Evolutionary conservation across 164 flowering plant species (phyloP), one percentile per base, ranked within the genome.

Genomic region (Annona cherimola): DNA sequence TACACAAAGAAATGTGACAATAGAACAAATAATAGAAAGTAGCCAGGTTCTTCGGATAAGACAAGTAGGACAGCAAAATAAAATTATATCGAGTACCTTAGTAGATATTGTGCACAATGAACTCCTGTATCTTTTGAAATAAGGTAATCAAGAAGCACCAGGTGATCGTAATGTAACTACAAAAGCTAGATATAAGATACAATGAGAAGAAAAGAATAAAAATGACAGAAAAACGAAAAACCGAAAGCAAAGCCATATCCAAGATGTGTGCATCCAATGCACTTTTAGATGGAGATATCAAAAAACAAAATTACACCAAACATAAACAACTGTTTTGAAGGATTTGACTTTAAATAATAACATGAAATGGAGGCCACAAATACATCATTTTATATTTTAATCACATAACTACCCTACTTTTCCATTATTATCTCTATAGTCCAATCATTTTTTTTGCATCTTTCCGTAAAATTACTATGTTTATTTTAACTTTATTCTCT

Each of bases 121-220:
- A 78, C 78, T 77, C 98, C 99, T 4, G 82, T 81, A 66, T 93
- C 96, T 79, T 91, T 91, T 40, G 97, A 93, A 70, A 95, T 93
- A 64, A 95, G 97, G 81, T 91, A 95, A 82, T 95, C 99, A 71
- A 95, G 94, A 81, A 95, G 92, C 73, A 93, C 89, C 66, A 82
- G 83, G 80, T 93, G 93, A 86, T 95, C 98, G 88, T 91, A 93
- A 71, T 78, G 85, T 78, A 95, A 74, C 99, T 94, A 94, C 80
- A 84, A 77, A 73, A 44, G 3, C 71, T 35, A 20, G 18, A 50
- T 9, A 16, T 12, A 50, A 9, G 57, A 9, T 50, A 16, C 57
- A 9, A 3, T 50, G 16, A 43, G 43, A 46, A 16, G 41, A 44
- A 20, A 63, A 61, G 14, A 62, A n/a, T 43, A 16, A 66, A 43